Evolutionary conservation across 306 rosid species (phyloP), one percentile per base, ranked within the genome.

Genomic region (Vigna mungo): DNA sequence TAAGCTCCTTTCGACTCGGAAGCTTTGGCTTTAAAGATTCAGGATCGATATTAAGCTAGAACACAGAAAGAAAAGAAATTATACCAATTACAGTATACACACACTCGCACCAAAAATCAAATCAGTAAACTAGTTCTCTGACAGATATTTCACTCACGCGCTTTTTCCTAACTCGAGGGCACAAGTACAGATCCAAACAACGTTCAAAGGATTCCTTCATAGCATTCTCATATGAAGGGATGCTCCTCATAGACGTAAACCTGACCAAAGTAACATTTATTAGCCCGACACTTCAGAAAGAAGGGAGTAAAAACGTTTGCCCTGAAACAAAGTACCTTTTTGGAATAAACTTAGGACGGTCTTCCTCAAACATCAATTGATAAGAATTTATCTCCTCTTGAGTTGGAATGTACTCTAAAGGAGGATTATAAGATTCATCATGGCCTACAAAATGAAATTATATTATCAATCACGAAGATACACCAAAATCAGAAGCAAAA

Each of bases 21-120:
- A 95, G 93, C 86, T 89, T 95, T 75, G 99, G 99, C 83, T 89
- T 92, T 85, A 95, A 86, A 62, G 97, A 84, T 72, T 95, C 99
- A 36, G 97, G 97, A 79, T 95, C 94, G 55, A 92, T 86, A 76
- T 90, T 87, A 56, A 95, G 90, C 99, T 95, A 87, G 51, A 77
- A 87, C 64, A 86, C 61, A 30, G 39, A 59, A 6, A 37, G 36
- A 80, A 62, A 68, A 55, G 58, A 68, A 62, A 64, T 34, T 44
- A 41, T 3, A 3, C 39, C 70, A 63, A 32, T 32, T 37, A 32
- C 59, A 44, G 1, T 3, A 44, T 7, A 44, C 15, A 44, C 15
- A 44, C 15, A 11, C 15, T 10, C 1, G 16, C 8, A 4, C 62
- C 6, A 5, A 10, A 65, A 61, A 49, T 16, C 52, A 72, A 75